These are phyloP conservation scores for Trichophyton verrucosum DNA, from an alignment of 2,329 filamentous ascomycete species.

Conservation along the genomic window DNA sequence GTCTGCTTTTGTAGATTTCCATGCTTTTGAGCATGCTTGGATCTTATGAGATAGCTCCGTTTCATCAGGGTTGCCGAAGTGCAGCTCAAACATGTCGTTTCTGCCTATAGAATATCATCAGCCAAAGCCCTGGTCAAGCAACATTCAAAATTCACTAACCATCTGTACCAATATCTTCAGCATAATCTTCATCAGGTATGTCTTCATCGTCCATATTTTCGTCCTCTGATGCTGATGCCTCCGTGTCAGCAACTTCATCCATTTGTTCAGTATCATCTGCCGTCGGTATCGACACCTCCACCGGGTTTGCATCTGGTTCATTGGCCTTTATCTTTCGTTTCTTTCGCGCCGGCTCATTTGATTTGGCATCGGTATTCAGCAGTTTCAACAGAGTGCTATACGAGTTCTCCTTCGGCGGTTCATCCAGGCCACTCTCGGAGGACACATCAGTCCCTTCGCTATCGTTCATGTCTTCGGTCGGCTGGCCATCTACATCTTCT, in stretches of 20 bases:
- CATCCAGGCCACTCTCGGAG: slow-evolving; percentile 34
- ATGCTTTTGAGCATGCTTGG: slow-evolving; percentile 37
- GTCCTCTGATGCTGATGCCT: slow-evolving; percentile 32
- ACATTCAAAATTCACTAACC: neutral
- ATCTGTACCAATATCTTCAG: slow-evolving; percentile 4
- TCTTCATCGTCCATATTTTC: slow-evolving; percentile 18
- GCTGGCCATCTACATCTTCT: neutral
- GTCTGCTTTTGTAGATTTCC: slow-evolving; percentile 34
- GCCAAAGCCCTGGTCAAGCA: neutral
- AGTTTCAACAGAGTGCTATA: slow-evolving; percentile 48
- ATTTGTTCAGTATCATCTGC: neutral
- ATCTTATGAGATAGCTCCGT: slow-evolving; percentile 43
- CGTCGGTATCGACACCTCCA: slow-evolving; percentile 15
- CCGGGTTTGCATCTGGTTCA: slow-evolving; percentile 23
- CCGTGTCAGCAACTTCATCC: slow-evolving; percentile 34
- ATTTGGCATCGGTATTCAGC: slow-evolving; percentile 33
- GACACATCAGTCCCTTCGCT: slow-evolving; percentile 19
- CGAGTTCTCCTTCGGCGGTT: slow-evolving; percentile 30
- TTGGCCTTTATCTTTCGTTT: slow-evolving; percentile 37
- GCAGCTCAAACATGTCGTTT: slow-evolving; percentile 64
- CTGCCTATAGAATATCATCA: slow-evolving; percentile 2
- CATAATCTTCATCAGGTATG: slow-evolving; percentile 27
- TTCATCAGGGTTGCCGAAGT: slow-evolving; percentile 61
- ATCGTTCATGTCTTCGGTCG: slow-evolving; percentile 17
- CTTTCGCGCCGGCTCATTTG: slow-evolving; percentile 37